Base-by-base conservation (phyloP, 768 basidiomycete genomes). In the Calocybe cyanea region DNA sequence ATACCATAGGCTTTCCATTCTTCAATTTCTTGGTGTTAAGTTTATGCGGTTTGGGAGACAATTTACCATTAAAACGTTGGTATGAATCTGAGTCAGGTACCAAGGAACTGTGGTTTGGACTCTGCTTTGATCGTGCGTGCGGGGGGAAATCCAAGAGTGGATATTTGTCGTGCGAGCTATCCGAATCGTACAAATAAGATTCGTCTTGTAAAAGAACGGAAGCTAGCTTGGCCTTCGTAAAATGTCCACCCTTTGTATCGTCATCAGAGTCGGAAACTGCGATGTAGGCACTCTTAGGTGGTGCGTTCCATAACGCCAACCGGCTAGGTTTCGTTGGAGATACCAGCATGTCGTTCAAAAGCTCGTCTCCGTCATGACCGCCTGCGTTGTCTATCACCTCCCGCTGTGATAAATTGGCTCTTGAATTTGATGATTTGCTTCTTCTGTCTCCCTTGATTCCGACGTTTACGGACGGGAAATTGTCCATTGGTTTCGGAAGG, bases 81-180 rank as follows among this genome's bases (percentile, higher is more conserved):
- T 31, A 34, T 24, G 41, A 45, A 14, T 56, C 38, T 4, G 56
- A 62, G 4, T 53, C 57, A 10, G 65, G 59, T 14, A 60, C 54
- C 7, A 45, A 50, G 14, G 49, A 46, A 43, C 43, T 55, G 8
- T 38, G 39, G 15, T 36, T 9, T 10, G 43, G 50, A 17, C 30
- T 42, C 8, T 28, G 14, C 25, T 47, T 41, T 0, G 46, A 31
- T 6, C 5, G 5, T 28, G 25, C 5, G 11, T 5, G 25, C 11
- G 11, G n/a, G 38, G 19, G 11, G 40, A 39, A 15, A 13, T 7
- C 35, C 45, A 41, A 32, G 35, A 20, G 21, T 6, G 38, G 28
- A 17, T 32, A 23, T 19, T 30, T 35, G 9, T 43, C 17, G 25
- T 48, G 41, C 11, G 44, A 45, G 41, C 49, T 48, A 25, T 50